Conservation (phyloP, 768 basidiomycete species). For the Megacollybia marginata region DNA sequence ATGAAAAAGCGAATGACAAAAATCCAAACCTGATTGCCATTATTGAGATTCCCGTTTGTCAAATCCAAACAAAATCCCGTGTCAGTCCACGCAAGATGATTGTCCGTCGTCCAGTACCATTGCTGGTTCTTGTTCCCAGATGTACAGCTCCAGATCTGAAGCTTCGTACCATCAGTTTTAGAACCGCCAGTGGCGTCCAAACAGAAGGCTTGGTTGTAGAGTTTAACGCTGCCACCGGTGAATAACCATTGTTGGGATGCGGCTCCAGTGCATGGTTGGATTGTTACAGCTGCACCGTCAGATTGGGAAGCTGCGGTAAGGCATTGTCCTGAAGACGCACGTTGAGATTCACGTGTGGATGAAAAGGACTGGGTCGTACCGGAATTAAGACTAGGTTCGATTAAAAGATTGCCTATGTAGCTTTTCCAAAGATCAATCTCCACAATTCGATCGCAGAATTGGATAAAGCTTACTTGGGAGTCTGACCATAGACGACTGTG, state of each 20-base stretch:
- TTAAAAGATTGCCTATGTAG: constrained; percentile 32
- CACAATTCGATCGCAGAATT: background rate
- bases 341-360: background rate
- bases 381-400: constrained; percentile 35
- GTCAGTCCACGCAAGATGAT: constrained; percentile 39
- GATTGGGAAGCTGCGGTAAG: constrained; percentile 42
- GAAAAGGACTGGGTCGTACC: constrained; percentile 22
- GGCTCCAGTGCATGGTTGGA: constrained; percentile 38
- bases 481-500: constrained; percentile 13
- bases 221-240: constrained; percentile 29
- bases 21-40: constrained; percentile 33
- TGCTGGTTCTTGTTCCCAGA: constrained; percentile 32
- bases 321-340: constrained; percentile 33
- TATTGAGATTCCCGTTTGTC: constrained; percentile 27
- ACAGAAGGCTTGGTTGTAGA: constrained; percentile 39
- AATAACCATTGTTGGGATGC: constrained; percentile 45
- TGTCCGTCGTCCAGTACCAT: constrained; percentile 29
- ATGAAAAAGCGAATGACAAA: background rate
- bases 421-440: constrained; percentile 16
- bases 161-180: constrained; percentile 33
- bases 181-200: constrained; percentile 38
- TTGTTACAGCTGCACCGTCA: constrained; percentile 39
- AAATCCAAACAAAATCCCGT: constrained; percentile 46
- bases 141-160: constrained; percentile 48
- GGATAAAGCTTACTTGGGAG: constrained; percentile 15